Conservation (phyloP, 495 filamentous ascomycete genomes). For the Aspergillus avenaceus region DNA sequence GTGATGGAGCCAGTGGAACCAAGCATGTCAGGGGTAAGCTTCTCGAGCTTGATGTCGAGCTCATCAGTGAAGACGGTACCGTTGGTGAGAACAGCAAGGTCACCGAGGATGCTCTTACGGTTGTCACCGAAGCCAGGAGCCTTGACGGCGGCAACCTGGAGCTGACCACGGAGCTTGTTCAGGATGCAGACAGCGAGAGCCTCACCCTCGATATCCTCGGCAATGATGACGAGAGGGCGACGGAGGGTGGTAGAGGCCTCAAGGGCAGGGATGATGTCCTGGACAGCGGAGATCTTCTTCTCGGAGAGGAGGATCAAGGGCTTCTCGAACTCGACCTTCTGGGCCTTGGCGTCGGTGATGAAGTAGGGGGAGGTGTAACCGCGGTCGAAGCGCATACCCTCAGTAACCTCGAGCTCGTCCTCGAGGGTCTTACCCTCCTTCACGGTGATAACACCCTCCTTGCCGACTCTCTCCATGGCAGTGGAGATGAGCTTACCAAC, state of each 20-base stretch:
- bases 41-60: conserved; percentile 97
- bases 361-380: conserved; percentile 99
- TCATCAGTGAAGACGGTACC: conserved; percentile 96
- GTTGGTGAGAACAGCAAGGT: conserved; percentile 92
- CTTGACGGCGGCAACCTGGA: conserved; percentile 98
- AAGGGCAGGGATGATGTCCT: conserved; percentile 97
- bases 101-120: conserved; percentile 98
- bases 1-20: conserved; percentile 97
- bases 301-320: conserved; percentile 95
- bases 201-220: conserved; percentile 98
- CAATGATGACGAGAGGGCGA: conserved; percentile 95
- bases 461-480: conserved; percentile 99
- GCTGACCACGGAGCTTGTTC: conserved; percentile 99
- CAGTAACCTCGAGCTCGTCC: conserved; percentile 96
- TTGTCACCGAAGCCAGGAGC: conserved; percentile 99
- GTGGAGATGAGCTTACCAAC: conserved; percentile 94
- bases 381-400: conserved; percentile 99
- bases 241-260: conserved; percentile 94
- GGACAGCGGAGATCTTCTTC: conserved; percentile 99
- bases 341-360: conserved; percentile 97
- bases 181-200: conserved; percentile 97
- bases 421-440: conserved; percentile 99
- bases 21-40: conserved; percentile 91
- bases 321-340: conserved; percentile 99
- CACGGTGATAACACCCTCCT: conserved; percentile 99